Percentiles rank a stretch among this genome's conserved stretches.
Evolutionary conservation across 179 eudicot genomes (phyloP).

Genomic region (Silene coronaria): DNA sequence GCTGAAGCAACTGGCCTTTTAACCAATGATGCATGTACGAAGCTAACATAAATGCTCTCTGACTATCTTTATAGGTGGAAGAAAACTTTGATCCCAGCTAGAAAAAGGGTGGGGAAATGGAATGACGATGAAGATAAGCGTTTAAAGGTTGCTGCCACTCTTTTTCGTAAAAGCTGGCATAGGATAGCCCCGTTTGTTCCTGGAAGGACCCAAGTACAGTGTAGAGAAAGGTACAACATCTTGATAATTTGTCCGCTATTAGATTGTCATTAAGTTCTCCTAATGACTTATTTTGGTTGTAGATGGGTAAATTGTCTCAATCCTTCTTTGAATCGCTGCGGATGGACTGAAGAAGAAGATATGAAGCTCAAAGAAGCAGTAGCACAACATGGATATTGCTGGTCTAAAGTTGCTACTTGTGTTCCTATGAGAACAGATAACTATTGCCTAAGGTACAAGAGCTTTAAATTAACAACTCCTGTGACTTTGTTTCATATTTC

Average conservation of each 20-base stretch:
- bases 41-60: background rate
- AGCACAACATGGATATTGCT: constrained; percentile 51
- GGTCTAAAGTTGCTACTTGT: constrained; percentile 75
- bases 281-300: constrained; percentile 24
- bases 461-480: background rate
- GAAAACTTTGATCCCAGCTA: constrained; percentile 70
- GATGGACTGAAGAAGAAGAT: constrained; percentile 83
- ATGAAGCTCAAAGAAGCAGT: constrained; percentile 55
- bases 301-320: constrained; percentile 82
- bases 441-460: constrained; percentile 62
- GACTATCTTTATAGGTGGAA: constrained; percentile 48
- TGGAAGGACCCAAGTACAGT: constrained; percentile 82
- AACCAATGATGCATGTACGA: background rate
- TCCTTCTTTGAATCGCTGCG: constrained; percentile 54
- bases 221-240: constrained; percentile 71
- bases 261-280: background rate
- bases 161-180: constrained; percentile 76
- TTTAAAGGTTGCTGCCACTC: constrained; percentile 62
- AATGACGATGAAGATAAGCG: constrained; percentile 63
- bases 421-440: constrained; percentile 73
- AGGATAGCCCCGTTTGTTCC: constrained; percentile 67
- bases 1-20: background rate
- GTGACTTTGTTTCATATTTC: background rate
- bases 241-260: constrained; percentile 1
- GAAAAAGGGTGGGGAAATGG: constrained; percentile 76